Evolutionary conservation across 352 stramenopile species (phyloP).

Genomic region (Phytophthora colocasiae): DNA sequence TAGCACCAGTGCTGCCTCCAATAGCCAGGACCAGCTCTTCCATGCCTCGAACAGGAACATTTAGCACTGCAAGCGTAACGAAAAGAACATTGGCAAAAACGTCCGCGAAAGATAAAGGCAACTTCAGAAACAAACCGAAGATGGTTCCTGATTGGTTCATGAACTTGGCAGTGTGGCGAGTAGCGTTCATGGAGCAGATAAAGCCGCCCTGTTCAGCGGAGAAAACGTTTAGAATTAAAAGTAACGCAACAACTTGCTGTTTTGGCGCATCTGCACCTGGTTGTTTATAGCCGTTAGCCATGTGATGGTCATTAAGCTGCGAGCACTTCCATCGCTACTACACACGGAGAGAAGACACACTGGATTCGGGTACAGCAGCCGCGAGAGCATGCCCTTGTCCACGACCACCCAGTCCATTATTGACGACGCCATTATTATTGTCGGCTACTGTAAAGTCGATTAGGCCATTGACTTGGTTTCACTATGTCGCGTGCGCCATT

Average conservation of each 20-base stretch:
- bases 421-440: slow-evolving; percentile 9
- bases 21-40: slow-evolving; percentile 83
- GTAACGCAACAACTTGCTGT: too few species aligned
- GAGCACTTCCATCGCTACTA: slow-evolving; percentile 24
- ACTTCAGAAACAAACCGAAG: slow-evolving; percentile 57
- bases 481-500: slow-evolving; percentile 22
- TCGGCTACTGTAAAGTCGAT: slow-evolving; percentile 10
- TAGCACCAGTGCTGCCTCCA: slow-evolving; percentile 61
- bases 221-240: too few species aligned
- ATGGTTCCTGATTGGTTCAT: slow-evolving; percentile 52
- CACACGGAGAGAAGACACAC: slow-evolving; percentile 74
- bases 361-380: slow-evolving; percentile 84
- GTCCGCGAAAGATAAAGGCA: slow-evolving; percentile 5
- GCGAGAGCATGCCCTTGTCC: slow-evolving; percentile 76
- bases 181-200: slow-evolving; percentile 83
- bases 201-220: slow-evolving; percentile 61
- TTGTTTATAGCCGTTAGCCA: slow-evolving; percentile 92
- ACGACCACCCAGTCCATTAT: slow-evolving; percentile 60
- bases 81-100: background rate
- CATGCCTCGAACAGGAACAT: slow-evolving; percentile 74
- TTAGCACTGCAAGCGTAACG: slow-evolving; percentile 58
- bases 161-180: slow-evolving; percentile 68
- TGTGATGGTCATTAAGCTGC: slow-evolving; percentile 85
- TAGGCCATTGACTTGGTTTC: slow-evolving; percentile 21
- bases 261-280: slow-evolving; percentile 45